These are phyloP conservation scores for Umbilicus rupestris DNA, from an alignment of 164 flowering plant genomes.

Conservation along the genomic window DNA sequence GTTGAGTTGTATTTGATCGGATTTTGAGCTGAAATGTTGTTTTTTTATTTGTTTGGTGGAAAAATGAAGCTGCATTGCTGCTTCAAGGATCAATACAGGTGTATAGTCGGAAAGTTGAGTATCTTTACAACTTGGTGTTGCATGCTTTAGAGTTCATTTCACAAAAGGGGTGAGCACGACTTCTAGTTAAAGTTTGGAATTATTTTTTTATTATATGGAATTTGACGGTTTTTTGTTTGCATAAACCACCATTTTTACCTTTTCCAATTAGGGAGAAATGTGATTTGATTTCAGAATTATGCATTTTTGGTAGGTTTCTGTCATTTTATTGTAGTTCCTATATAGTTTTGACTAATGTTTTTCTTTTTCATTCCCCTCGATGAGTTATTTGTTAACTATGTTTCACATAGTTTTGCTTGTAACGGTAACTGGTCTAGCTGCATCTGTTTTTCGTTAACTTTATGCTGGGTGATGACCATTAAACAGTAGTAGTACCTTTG, in stretches of 20 bases:
- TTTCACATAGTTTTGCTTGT: not conserved
- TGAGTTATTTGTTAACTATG: not conserved
- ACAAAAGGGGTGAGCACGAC: constrained; percentile 49
- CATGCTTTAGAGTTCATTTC: constrained; percentile 87
- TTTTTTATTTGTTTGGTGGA: not conserved
- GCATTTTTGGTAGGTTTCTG: too few species aligned
- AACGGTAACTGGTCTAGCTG: not conserved
- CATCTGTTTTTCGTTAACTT: not conserved
- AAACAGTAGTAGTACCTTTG: not conserved
- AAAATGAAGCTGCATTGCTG: constrained; percentile 69
- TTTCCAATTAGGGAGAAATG: too few species aligned
- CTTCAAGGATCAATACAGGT: constrained; percentile 95
- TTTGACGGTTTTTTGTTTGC: not conserved
- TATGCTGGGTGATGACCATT: not conserved
- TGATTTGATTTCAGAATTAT: too few species aligned
- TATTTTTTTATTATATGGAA: too few species aligned
- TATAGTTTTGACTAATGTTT: too few species aligned
- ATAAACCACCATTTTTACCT: too few species aligned
- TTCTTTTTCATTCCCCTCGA: too few species aligned
- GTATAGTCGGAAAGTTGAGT: constrained; percentile 90
- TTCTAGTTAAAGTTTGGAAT: not conserved
- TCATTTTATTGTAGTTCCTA: too few species aligned
- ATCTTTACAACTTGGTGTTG: constrained; percentile 70
- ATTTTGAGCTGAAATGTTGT: not conserved
- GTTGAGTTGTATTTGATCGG: not conserved